Base-by-base conservation (phyloP, 805 yeast species). In the Starmerella etchellsii region DNA sequence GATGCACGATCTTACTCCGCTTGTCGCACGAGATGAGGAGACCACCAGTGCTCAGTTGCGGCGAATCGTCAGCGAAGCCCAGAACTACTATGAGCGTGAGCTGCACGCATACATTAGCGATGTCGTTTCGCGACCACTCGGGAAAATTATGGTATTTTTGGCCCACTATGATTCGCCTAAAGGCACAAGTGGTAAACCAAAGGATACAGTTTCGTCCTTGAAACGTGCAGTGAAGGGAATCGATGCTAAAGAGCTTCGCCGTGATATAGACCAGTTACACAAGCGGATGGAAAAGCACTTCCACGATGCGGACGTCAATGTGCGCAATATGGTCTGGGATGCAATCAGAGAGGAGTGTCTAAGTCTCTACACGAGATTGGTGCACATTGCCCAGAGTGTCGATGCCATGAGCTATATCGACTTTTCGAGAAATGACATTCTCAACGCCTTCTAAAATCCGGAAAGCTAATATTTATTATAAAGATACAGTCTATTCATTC, bases 61-160 rank as follows among this genome's bases (percentile, higher is more conserved):
- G 44, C 14, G 46, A 37, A 25, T 52, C 50, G 31, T 57, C 47
- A 47, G 50, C 23, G 48, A 54, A 29, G 62, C 62, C 27, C 60
- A 38, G 25, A 40, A 43, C 19, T 37, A 39, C 16, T 50, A 64
- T 34, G 44, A 47, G 52, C 39, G 59, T 48, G 63, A 70, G 57
- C 42, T 63, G 39, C 51, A 51, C n/a, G 42, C 46, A 1, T 78
- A 74, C 56, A 67, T 75, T 11, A 56, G 55, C n/a, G 52, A 51
- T n/a, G 58, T 77, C 14, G 55, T 75, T 31, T 59, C 63, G 41
- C 66, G 76, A 34, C 66, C 74, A 20, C 66, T 84, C 52, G 88
- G 91, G 0, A 79, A 78, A 52, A 52, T 85, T 37, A 62, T 73
- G 14, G 74, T 72, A 22, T 78, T 81, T 55, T 71, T 84, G 2